These are phyloP conservation scores for Arctium lappa DNA, from an alignment of 129 eudicot genomes.

Conservation along the genomic window DNA sequence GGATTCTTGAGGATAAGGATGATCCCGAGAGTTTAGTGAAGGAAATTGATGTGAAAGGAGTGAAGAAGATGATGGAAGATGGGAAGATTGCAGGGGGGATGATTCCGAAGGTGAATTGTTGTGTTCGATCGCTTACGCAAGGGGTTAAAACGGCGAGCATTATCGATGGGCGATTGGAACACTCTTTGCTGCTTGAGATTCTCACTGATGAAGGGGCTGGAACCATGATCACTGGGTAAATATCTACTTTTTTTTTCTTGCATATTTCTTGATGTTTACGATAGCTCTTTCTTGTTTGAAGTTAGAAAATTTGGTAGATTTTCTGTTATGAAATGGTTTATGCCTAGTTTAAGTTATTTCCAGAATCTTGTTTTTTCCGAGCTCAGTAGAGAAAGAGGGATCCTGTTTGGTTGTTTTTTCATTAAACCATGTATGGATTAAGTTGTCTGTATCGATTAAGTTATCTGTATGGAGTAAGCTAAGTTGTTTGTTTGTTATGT, in stretches of 20 bases:
- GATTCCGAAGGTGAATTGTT: constrained; percentile 94
- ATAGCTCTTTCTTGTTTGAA: background rate
- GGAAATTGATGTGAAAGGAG: constrained; percentile 68
- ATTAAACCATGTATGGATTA: background rate
- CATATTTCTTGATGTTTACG: background rate
- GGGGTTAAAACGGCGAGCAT: constrained; percentile 88
- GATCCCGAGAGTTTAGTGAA: constrained; percentile 69
- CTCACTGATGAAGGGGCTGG: constrained; percentile 95
- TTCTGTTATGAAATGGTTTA: constrained; percentile 11
- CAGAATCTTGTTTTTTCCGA: background rate
- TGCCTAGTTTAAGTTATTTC: background rate
- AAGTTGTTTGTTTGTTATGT: background rate
- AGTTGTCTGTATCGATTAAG: background rate
- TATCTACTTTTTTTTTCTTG: background rate
- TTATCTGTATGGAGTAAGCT: background rate
- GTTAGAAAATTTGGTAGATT: constrained; percentile 2
- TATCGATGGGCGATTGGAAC: constrained; percentile 84
- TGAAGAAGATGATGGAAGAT: constrained; percentile 68
- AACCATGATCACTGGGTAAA: constrained; percentile 85
- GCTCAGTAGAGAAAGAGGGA: background rate
- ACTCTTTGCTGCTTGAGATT: constrained; percentile 75
- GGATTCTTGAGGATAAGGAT: constrained; percentile 62
- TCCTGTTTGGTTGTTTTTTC: background rate
- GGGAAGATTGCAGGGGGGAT: constrained; percentile 92
- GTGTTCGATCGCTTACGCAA: constrained; percentile 64